Percentiles rank a stretch among this genome's conserved stretches.
Evolutionary conservation across 371 early-diverging fungal genomes (phyloP).

Genomic region (Nematocida parisii): DNA sequence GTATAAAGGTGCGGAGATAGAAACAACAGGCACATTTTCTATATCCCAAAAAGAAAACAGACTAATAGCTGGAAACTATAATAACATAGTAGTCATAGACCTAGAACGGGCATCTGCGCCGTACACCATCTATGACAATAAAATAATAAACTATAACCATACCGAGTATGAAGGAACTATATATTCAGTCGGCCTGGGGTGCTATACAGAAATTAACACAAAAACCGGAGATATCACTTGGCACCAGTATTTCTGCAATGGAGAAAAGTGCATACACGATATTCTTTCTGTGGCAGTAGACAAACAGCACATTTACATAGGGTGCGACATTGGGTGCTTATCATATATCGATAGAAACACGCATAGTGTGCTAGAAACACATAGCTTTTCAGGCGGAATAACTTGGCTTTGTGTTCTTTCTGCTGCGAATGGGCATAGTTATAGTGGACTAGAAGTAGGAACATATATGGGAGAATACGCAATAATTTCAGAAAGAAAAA

Average conservation of each 20-base stretch:
- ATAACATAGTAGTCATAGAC: not conserved
- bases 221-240: not conserved
- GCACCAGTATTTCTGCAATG: not conserved
- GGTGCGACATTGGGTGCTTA: conserved; percentile 44
- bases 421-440: not conserved
- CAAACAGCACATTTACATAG: conserved; percentile 7
- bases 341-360: conserved; percentile 8
- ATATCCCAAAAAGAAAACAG: conserved; percentile 6
- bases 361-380: not conserved
- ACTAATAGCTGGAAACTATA: conserved; percentile 13
- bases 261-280: conserved; percentile 29
- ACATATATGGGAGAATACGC: conserved; percentile 50
- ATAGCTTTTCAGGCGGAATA: conserved; percentile 14
- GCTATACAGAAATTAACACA: conserved; percentile 24
- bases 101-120: not conserved
- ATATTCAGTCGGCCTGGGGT: not conserved
- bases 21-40: conserved; percentile 32
- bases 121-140: not conserved
- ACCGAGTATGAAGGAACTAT: not conserved
- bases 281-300: conserved; percentile 9
- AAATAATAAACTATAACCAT: conserved; percentile 25
- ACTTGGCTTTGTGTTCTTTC: conserved; percentile 10
- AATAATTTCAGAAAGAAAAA: not conserved
- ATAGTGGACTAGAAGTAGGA: conserved; percentile 32
- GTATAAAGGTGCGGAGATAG: not conserved